These are phyloP conservation scores for Pleurotus djamor DNA, from an alignment of 768 basidiomycete genomes.

Conservation along the genomic window DNA sequence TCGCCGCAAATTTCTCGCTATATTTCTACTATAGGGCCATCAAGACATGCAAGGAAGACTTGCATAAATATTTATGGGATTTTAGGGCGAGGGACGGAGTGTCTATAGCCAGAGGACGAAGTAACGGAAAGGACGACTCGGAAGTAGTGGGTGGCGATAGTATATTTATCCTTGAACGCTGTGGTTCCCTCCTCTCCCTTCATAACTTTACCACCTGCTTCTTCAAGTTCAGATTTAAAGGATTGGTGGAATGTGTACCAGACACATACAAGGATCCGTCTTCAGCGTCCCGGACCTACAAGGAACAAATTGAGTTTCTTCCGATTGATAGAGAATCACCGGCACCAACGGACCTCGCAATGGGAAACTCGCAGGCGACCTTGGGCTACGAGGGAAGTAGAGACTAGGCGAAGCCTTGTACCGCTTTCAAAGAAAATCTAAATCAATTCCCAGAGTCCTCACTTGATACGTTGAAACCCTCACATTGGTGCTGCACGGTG, in stretches of 20 bases:
- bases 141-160: too few relatives aligned
- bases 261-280: not conserved
- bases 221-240: not conserved
- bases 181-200: too few relatives aligned
- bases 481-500: slow-evolving; percentile 37
- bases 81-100: too few relatives aligned
- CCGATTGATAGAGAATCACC: too few relatives aligned
- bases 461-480: slow-evolving; percentile 12
- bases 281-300: not conserved
- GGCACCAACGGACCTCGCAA: slow-evolving; percentile 39
- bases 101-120: too few relatives aligned
- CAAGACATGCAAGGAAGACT: too few relatives aligned
- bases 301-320: not conserved
- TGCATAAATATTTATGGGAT: too few relatives aligned
- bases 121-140: too few relatives aligned
- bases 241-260: not conserved
- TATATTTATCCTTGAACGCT: too few relatives aligned
- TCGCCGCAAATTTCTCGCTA: too few relatives aligned
- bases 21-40: too few relatives aligned
- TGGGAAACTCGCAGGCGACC: slow-evolving; percentile 39
- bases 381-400: slow-evolving; percentile 37
- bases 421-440: slow-evolving; percentile 26
- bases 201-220: too few relatives aligned
- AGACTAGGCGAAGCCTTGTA: slow-evolving; percentile 34
- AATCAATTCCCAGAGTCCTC: not conserved